These are phyloP conservation scores for Sordariomycetes sp. DNA, from an alignment of 2,329 filamentous ascomycete genomes.

Conservation along the genomic window DNA sequence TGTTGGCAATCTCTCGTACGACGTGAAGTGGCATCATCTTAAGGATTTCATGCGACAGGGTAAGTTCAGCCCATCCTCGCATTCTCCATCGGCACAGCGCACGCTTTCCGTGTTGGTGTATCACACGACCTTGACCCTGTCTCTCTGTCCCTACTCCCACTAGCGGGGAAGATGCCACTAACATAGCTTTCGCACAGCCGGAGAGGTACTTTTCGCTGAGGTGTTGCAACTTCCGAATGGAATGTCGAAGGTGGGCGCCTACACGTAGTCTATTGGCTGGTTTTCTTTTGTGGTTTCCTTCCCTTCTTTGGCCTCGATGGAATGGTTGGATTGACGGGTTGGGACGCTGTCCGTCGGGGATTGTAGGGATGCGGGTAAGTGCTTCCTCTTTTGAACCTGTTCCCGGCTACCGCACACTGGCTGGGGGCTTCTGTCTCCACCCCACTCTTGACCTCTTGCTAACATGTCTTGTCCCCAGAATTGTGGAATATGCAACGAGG, in stretches of 20 bases:
- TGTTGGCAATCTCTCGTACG: constrained; percentile 96
- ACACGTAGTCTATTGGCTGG: constrained; percentile 70
- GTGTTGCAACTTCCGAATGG: constrained; percentile 99
- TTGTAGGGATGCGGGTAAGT: constrained; percentile 99
- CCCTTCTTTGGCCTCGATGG: constrained; percentile 59
- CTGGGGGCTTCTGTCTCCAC: neutral
- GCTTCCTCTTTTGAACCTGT: neutral
- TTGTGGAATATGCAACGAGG: constrained; percentile 99
- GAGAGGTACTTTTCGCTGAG: constrained; percentile 98
- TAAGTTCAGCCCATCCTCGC: constrained; percentile 36
- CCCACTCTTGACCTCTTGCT: neutral
- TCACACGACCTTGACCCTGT: neutral
- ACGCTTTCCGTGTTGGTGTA: neutral
- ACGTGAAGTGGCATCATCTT: constrained; percentile 99
- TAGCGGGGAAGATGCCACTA: neutral
- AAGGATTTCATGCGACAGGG: constrained; percentile 99
- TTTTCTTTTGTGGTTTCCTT: constrained; percentile 62
- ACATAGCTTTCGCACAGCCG: constrained; percentile 48
- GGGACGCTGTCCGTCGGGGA: constrained; percentile 70
- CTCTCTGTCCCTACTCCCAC: neutral
- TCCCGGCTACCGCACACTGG: neutral
- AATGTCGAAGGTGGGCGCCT: constrained; percentile 99
- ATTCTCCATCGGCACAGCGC: neutral
- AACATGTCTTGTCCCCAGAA: constrained; percentile 41
- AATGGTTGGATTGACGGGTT: constrained; percentile 98